A percentile compares a stretch with the other conserved stretches of the same genome.
phyloP scores from a whole-genome alignment of 1,284 basidiomycete genomes.

The Trametes polyzona region DNA sequence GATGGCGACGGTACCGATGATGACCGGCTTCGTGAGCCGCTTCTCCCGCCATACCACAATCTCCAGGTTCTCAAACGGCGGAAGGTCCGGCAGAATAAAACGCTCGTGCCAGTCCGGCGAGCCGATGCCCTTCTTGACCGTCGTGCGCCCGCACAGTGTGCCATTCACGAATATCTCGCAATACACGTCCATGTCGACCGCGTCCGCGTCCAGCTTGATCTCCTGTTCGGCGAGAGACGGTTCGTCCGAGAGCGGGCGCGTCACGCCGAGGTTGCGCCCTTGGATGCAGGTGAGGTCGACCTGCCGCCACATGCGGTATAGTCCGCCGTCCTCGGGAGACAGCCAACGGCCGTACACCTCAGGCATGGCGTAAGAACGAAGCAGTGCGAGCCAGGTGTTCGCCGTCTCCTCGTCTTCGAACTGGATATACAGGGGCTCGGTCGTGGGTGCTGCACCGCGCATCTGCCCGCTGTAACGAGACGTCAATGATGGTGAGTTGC shows the following conservation, averaged over 20 bases:
- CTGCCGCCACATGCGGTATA: conserved; percentile 85
- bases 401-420: conserved; percentile 63
- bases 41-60: conserved; percentile 71
- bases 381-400: conserved; percentile 72
- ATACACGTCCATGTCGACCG: conserved; percentile 65
- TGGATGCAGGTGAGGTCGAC: conserved; percentile 71
- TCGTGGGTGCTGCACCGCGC: conserved; percentile 55
- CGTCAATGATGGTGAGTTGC: background rate
- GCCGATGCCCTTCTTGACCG: conserved; percentile 65
- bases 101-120: conserved; percentile 79
- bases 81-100: conserved; percentile 73
- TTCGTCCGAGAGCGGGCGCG: conserved; percentile 31
- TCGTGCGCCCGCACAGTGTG: conserved; percentile 69
- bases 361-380: conserved; percentile 76
- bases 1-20: conserved; percentile 67
- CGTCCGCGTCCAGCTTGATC: conserved; percentile 47
- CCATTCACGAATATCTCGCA: conserved; percentile 73
- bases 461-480: conserved; percentile 53
- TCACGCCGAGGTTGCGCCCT: conserved; percentile 65
- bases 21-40: conserved; percentile 54
- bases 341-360: conserved; percentile 73
- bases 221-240: conserved; percentile 14
- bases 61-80: conserved; percentile 70
- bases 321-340: conserved; percentile 65
- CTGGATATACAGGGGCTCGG: conserved; percentile 73